These are phyloP conservation scores for Vicia villosa DNA, from an alignment of 306 rosid species.

Conservation along the genomic window DNA sequence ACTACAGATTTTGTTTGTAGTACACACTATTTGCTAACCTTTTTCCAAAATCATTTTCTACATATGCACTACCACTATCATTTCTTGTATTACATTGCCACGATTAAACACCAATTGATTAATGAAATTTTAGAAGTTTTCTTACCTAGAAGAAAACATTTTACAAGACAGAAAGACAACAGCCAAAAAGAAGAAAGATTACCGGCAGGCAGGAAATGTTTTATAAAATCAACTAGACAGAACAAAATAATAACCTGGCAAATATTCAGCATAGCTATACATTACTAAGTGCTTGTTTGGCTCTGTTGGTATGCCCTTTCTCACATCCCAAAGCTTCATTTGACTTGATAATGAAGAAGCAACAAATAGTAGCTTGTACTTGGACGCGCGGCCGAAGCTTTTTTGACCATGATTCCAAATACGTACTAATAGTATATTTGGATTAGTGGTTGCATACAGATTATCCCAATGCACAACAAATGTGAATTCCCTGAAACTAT, in stretches of 20 bases:
- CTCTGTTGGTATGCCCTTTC: no score
- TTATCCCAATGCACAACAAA: no score
- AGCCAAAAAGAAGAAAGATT: slow-evolving; percentile 14
- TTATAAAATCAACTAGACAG: slow-evolving; percentile 1
- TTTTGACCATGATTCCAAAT: no score
- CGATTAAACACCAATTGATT: not conserved
- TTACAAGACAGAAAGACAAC: slow-evolving; percentile 3
- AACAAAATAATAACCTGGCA: slow-evolving; percentile 24
- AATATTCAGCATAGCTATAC: not conserved
- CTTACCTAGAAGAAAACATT: not conserved
- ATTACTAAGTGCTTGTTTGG: no score
- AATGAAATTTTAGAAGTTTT: no score
- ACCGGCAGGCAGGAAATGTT: not conserved
- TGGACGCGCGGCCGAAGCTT: no score
- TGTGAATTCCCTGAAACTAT: no score
- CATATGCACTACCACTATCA: not conserved
- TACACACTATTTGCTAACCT: not conserved
- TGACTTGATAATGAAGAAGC: no score
- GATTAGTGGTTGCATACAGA: no score
- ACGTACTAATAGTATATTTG: no score
- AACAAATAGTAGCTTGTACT: no score
- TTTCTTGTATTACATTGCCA: slow-evolving; percentile 22
- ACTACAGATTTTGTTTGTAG: not conserved
- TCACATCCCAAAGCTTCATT: no score
- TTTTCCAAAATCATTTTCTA: not conserved